Evolutionary conservation across 2,329 filamentous ascomycete genomes (phyloP), one percentile per base, ranked within the genome.

Genomic region (Calonectria fujianensis): DNA sequence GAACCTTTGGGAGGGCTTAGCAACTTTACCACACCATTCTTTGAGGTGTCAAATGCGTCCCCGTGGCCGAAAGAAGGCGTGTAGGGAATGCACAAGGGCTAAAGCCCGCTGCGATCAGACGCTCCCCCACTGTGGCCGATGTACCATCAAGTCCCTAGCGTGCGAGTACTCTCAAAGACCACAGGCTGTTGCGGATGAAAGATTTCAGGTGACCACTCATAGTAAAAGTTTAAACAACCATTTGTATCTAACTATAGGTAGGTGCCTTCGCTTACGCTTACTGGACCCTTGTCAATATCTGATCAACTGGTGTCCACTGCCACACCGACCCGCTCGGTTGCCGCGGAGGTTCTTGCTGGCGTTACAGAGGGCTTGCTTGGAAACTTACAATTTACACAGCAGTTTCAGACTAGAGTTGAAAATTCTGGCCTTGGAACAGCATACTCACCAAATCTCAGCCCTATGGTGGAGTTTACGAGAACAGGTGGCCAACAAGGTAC

Each of bases 41-140:
- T 24, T 64, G 16, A 48, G 59, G 9, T 64, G 59, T 9, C 24
- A 31, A 8, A 64, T 64, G 59, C 59, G 59, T 31, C 59, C 59
- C n/a, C 59, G 59, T 14, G 11, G 39, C 27, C 59, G 59, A 8
- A 41, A 48, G 27, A 64, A 64, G 59, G 39, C 59, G 11, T 64
- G 59, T 24, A 32, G 24, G 24, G 59, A 64, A n/a, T 64, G 59
- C 59, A 48, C 27, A 4, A 27, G 59, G 13, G 59, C 59, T 10
- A 64, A 64, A 16, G 20, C 59, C 32, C 59, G 59, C 39, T 64
- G 59, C 18, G 59, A 64, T n/a, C 59, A 48, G n/a, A 20, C 29
- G 27, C 24, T 64, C 48, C 59, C 59, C 3, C 11, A 24, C 10
- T 64, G 59, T n/a, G 27, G 39, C 8, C 45, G 59, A 64, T 64